Evolutionary conservation across 805 yeast species (phyloP), one percentile per base, ranked within the genome.

Genomic region (Millerago galiae): DNA sequence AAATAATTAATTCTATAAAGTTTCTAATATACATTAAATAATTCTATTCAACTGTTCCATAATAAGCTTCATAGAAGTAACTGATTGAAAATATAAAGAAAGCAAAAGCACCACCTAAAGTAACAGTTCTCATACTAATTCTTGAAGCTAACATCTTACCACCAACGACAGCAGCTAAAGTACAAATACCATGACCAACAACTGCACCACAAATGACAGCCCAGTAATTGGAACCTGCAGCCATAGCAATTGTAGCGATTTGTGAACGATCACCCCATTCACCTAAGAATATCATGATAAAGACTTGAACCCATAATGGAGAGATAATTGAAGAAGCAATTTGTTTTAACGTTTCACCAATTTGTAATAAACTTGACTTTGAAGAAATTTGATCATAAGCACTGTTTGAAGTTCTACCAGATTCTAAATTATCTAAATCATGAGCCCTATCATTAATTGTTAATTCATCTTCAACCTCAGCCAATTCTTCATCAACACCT

Each of bases 201-300:
- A 88, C 77, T 16, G 95, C 95, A 47, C 99, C 99, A 37, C 81
- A 52, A 37, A 91, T 87, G 32, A 90, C 95, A 52, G 72, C 72
- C 90, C 93, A 81, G 66, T 88, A 93, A 62, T 89, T 84, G 35
- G 88, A 81, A 32, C 96, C 96, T 1, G 99, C 96, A 41, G 98
- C 97, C 95, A 93, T 84, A 33, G 98, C 98, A 55, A 93, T 89
- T 28, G 97, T 93, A 35, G 97, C 96, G 43, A 93, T 88, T 67
- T 93, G 99, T 11, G 97, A 89, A 56, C 99, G 80, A 64, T 93
- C 99, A 40, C 99, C 99, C 95, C 98, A 89, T 67, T 93, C 99
- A 47, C 97, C 99, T 38, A 93, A 68, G 62, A 93, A 93, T 5
- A 96, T 87, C 98, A 93, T 91, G 41, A 79, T 79, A 59, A 93